phyloP scores from a whole-genome alignment of 2,329 filamentous ascomycete genomes.

The Colletotrichum sp. region DNA sequence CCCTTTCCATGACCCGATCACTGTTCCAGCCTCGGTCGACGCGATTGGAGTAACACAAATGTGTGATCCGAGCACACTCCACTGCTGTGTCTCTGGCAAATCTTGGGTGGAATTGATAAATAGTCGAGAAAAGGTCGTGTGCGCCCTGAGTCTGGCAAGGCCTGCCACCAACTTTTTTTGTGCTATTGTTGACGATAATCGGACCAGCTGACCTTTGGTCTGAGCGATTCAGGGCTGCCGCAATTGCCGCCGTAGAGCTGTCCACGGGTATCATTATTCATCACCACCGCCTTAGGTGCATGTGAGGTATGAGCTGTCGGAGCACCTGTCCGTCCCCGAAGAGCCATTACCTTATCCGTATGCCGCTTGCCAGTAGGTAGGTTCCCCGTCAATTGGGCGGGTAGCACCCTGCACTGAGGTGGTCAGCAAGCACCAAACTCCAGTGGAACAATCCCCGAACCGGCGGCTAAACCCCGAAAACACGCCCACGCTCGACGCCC shows the following conservation, averaged over 20 bases:
- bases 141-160: neutral
- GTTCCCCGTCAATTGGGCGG: neutral
- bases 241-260: neutral
- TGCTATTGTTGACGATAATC: neutral
- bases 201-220: neutral
- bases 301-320: neutral
- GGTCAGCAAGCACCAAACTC: neutral
- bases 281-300: neutral
- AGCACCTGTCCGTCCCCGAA: neutral
- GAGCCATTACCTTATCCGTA: neutral
- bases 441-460: constrained; percentile 9
- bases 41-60: neutral
- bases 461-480: constrained; percentile 15
- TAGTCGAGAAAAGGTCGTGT: neutral
- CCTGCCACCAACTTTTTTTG: neutral
- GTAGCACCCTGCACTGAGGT: neutral
- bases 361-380: neutral
- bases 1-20: neutral
- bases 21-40: neutral
- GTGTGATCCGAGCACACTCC: neutral
- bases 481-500: neutral
- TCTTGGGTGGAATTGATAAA: neutral
- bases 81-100: neutral
- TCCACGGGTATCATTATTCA: neutral
- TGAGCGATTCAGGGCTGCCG: neutral